Evolutionary conservation across 192 early-diverging fungal species (phyloP).

Genomic region (Thamnidium elegans): DNA sequence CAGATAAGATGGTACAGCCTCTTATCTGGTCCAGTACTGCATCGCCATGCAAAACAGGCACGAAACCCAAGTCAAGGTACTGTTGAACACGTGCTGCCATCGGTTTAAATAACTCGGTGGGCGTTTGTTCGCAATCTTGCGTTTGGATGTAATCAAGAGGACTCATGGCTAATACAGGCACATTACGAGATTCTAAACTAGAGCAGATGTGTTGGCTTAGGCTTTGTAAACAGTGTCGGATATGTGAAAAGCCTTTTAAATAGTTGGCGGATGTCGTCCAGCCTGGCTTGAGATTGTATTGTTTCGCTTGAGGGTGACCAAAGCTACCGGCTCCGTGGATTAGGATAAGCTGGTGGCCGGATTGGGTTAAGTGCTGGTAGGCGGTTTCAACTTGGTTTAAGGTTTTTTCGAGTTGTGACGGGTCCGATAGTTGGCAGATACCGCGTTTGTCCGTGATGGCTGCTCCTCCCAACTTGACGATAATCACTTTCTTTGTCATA

Average conservation of each 20-base stretch:
- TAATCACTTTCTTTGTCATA: background rate
- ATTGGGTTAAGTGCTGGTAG: background rate
- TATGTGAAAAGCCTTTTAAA: slow-evolving; percentile 12
- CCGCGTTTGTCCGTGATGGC: slow-evolving; percentile 26
- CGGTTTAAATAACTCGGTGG: background rate
- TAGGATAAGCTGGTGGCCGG: slow-evolving; percentile 19
- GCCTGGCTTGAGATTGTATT: slow-evolving; percentile 27
- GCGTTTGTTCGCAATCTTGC: slow-evolving; percentile 6
- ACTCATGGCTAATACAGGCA: slow-evolving; percentile 24
- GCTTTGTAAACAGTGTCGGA: slow-evolving; percentile 7
- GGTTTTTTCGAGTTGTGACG: background rate
- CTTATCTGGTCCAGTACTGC: slow-evolving; percentile 27
- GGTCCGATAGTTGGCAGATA: background rate
- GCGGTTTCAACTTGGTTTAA: slow-evolving; percentile 4
- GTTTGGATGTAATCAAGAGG: slow-evolving; percentile 33
- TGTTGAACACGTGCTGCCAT: slow-evolving; percentile 8
- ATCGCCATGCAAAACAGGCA: slow-evolving; percentile 37
- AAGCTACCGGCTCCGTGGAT: slow-evolving; percentile 41
- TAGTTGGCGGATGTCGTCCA: background rate
- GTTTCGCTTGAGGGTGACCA: slow-evolving; percentile 40
- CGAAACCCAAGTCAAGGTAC: slow-evolving; percentile 22
- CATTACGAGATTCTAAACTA: background rate
- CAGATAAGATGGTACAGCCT: slow-evolving; percentile 34
- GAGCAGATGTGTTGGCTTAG: slow-evolving; percentile 20
- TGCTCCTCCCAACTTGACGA: slow-evolving; percentile 29